Evolutionary conservation across 306 rosid genomes (phyloP).

Genomic region (Rosa lucieae): DNA sequence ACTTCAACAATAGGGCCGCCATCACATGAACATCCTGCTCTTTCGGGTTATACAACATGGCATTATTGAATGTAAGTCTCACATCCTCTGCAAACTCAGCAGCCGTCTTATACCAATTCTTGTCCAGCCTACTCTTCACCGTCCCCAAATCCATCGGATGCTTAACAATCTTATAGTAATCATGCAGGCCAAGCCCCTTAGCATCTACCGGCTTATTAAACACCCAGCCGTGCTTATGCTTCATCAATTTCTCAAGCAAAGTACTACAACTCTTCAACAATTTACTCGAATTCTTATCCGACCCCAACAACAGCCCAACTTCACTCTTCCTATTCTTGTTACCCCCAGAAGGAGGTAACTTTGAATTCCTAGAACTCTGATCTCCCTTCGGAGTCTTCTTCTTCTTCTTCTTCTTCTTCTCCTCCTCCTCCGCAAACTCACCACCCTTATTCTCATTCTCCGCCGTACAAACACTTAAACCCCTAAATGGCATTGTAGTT

Average conservation of each 20-base stretch:
- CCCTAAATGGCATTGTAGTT: conserved; percentile 31
- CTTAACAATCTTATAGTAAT: conserved; percentile 62
- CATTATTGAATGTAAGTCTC: conserved; percentile 86
- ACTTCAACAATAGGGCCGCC: conserved; percentile 75
- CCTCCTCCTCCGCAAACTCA: conserved; percentile 59
- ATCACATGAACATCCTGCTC: conserved; percentile 88
- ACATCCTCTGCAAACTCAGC: conserved; percentile 87
- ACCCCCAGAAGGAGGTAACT: conserved; percentile 50
- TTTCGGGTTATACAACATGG: conserved; percentile 79
- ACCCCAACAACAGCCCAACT: conserved; percentile 40
- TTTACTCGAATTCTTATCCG: conserved; percentile 43
- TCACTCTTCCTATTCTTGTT: conserved; percentile 44
- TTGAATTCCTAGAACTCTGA: conserved; percentile 42
- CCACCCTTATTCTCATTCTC: conserved; percentile 43
- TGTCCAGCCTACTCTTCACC: conserved; percentile 63
- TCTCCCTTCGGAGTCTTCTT: conserved; percentile 50
- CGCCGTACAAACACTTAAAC: conserved; percentile 35
- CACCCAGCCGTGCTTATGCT: conserved; percentile 90
- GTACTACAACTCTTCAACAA: conserved; percentile 64
- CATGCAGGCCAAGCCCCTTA: conserved; percentile 74
- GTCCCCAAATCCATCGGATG: conserved; percentile 95
- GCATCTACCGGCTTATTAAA: conserved; percentile 87
- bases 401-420: conserved; percentile 48
- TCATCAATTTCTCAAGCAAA: conserved; percentile 84
- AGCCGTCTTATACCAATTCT: conserved; percentile 78